phyloP scores from a whole-genome alignment of 1,284 basidiomycete species.

The Mycosarcoma maydis region DNA sequence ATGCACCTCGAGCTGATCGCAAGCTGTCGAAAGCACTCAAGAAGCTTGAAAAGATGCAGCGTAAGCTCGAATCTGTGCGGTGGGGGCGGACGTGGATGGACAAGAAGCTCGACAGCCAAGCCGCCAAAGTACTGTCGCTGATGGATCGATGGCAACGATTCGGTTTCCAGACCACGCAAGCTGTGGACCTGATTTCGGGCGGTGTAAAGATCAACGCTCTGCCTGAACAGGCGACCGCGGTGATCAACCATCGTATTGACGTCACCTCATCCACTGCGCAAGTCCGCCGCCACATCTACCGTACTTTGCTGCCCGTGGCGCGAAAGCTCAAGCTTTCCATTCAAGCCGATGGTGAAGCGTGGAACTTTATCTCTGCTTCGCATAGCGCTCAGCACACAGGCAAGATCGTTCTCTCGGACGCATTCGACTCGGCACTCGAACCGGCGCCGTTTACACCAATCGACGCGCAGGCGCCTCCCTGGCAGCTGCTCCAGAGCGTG shows the following conservation, averaged over 20 bases:
- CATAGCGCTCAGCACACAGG: not conserved
- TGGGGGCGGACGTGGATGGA: not conserved
- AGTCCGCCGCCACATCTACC: conserved; percentile 69
- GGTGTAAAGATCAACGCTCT: conserved; percentile 77
- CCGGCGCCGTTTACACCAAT: conserved; percentile 73
- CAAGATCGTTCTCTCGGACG: conserved; percentile 57
- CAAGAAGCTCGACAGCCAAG: conserved; percentile 13
- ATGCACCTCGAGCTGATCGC: conserved; percentile 70
- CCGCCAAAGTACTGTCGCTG: conserved; percentile 10
- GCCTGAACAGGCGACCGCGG: conserved; percentile 72
- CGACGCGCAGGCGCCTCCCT: conserved; percentile 66
- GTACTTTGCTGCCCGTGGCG: conserved; percentile 70
- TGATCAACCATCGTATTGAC: conserved; percentile 74
- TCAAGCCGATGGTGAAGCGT: conserved; percentile 36
- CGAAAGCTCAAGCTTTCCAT: conserved; percentile 72
- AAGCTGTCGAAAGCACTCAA: conserved; percentile 68
- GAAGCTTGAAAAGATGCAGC: conserved; percentile 66
- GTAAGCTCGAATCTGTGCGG: not conserved
- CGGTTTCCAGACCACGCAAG: conserved; percentile 75
- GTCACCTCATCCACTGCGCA: conserved; percentile 70
- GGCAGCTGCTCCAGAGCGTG: conserved; percentile 71
- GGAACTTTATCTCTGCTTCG: conserved; percentile 14
- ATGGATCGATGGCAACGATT: conserved; percentile 63
- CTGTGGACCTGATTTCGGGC: conserved; percentile 75
- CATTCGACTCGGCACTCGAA: conserved; percentile 70